phyloP scores from a whole-genome alignment of 2,329 filamentous ascomycete genomes.

The Sordariomycetes sp. region DNA sequence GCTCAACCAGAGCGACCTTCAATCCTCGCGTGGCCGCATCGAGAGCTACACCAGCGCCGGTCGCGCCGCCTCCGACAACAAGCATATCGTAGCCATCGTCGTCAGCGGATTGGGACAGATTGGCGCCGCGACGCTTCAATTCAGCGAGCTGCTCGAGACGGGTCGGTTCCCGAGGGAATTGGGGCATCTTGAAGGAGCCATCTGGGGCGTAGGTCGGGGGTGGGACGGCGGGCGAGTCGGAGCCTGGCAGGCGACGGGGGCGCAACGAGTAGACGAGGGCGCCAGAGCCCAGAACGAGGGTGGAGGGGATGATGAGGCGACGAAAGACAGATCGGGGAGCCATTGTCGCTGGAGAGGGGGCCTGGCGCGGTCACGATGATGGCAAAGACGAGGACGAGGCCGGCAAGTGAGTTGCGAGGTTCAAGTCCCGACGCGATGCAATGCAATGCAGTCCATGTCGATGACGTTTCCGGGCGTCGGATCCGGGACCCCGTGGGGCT shows the following conservation, averaged over 20 bases:
- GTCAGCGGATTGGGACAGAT: constrained; percentile 2
- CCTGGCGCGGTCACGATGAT: no score
- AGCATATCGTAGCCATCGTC: constrained; percentile 56
- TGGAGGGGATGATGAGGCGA: constrained; percentile 32
- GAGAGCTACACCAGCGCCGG: constrained; percentile 61
- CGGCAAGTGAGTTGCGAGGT: no score
- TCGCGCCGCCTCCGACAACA: constrained; percentile 63
- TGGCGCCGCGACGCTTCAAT: constrained; percentile 30
- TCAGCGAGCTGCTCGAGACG: constrained; percentile 56
- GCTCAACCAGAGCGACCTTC: constrained; percentile 62
- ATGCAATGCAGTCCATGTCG: no score
- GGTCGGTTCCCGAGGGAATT: constrained; percentile 54
- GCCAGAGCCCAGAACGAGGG: constrained; percentile 30
- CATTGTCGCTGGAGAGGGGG: no score
- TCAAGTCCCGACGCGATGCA: no score
- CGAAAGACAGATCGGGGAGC: no score
- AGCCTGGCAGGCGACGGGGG: constrained; percentile 63
- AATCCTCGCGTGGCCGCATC: constrained; percentile 64
- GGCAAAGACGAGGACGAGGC: no score
- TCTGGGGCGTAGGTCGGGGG: constrained; percentile 62
- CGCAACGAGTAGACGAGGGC: constrained; percentile 46
- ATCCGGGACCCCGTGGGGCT: no score
- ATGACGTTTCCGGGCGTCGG: no score
- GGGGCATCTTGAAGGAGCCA: constrained; percentile 57
- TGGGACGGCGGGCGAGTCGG: constrained; percentile 57